Evolutionary conservation across 305 asterid species (phyloP).

Genomic region (Petunia hybrid): DNA sequence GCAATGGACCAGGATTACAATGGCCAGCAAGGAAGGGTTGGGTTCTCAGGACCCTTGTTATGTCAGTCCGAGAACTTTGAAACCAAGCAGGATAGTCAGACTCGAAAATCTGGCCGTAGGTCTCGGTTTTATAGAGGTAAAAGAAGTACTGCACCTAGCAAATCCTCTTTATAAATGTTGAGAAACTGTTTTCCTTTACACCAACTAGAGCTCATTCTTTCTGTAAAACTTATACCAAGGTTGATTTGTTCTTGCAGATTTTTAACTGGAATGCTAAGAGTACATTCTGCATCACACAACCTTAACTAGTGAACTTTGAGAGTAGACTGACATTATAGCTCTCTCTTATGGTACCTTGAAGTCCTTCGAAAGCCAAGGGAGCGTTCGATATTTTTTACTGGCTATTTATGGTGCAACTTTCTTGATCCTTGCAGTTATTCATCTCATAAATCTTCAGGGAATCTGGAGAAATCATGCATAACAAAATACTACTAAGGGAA

Average conservation of each 20-base stretch:
- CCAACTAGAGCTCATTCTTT: not conserved
- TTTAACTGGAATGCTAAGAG: slow-evolving; percentile 25
- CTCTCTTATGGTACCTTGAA: not conserved
- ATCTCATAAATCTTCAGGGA: not conserved
- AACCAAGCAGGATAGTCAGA: slow-evolving; percentile 45
- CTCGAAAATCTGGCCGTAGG: slow-evolving; percentile 51
- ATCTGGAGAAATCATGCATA: not conserved
- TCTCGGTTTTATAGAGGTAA: slow-evolving; percentile 79
- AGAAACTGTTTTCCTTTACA: not conserved
- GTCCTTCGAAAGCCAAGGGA: slow-evolving; percentile 6
- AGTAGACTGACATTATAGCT: slow-evolving; percentile 3
- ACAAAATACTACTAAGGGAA: not conserved
- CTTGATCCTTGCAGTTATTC: slow-evolving; percentile 15
- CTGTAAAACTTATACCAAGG: not conserved
- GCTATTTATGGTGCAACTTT: slow-evolving; percentile 25
- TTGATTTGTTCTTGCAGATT: slow-evolving; percentile 33
- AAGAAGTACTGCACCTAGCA: not conserved
- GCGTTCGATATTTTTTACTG: not conserved
- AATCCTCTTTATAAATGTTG: not conserved
- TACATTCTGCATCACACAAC: not conserved
- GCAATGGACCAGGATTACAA: slow-evolving; percentile 47
- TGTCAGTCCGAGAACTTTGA: slow-evolving; percentile 45
- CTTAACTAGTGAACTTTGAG: slow-evolving; percentile 11
- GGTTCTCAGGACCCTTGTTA: slow-evolving; percentile 61
- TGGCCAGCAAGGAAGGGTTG: slow-evolving; percentile 52